Conservation (phyloP, 2,329 filamentous ascomycete genomes). For the Claviceps spartinae region DNA sequence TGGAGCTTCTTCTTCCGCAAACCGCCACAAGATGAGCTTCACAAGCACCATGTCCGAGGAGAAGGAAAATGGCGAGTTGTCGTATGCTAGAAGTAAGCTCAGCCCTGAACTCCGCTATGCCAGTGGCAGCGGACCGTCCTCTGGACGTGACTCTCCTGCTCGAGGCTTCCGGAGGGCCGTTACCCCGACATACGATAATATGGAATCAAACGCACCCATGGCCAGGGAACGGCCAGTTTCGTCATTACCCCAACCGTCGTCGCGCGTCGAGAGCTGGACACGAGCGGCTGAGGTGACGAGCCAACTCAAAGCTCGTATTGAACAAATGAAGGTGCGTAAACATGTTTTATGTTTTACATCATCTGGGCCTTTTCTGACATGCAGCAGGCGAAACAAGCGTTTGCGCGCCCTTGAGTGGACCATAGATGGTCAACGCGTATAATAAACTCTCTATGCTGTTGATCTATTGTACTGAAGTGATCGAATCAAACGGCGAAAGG, state of each 20-base stretch:
- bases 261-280: conserved; percentile 73
- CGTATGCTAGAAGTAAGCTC: conserved; percentile 36
- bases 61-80: conserved; percentile 54
- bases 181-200: conserved; percentile 19
- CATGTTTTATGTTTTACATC: background rate
- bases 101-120: conserved; percentile 41
- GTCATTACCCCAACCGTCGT: conserved; percentile 21
- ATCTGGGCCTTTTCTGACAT: background rate
- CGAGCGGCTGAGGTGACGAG: conserved; percentile 94
- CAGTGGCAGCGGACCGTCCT: conserved; percentile 33
- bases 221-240: conserved; percentile 21
- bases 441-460: conserved; percentile 1
- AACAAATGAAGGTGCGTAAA: conserved; percentile 76
- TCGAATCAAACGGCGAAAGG: background rate
- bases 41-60: conserved; percentile 58
- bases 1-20: conserved; percentile 23
- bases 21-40: conserved; percentile 44
- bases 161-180: conserved; percentile 33
- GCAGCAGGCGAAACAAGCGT: conserved; percentile 16
- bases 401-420: conserved; percentile 15
- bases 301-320: conserved; percentile 91
- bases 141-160: conserved; percentile 46
- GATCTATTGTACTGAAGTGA: background rate
- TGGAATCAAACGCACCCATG: conserved; percentile 16
- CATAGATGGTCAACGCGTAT: background rate